phyloP scores from a whole-genome alignment of 306 rosid genomes.

The Vigna angularis region DNA sequence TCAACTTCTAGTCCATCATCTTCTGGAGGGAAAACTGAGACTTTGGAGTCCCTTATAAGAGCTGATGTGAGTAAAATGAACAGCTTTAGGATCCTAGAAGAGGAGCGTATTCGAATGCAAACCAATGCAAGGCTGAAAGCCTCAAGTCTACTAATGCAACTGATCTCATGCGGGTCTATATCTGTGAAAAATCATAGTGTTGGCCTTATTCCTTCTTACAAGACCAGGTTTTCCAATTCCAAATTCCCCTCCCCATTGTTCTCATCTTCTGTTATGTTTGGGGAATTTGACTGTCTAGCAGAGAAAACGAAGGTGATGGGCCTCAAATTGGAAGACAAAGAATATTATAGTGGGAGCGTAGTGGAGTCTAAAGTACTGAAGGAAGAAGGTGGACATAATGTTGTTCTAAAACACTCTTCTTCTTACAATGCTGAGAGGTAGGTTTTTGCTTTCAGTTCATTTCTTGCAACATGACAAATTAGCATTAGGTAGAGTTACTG shows the following conservation, averaged over 20 bases:
- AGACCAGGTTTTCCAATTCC: conserved; percentile 68
- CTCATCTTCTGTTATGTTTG: conserved; percentile 70
- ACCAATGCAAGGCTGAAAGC: conserved; percentile 70
- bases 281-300: conserved; percentile 72
- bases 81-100: conserved; percentile 79
- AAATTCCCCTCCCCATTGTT: conserved; percentile 77
- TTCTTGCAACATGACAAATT: conserved; percentile 32
- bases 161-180: conserved; percentile 90
- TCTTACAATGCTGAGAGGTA: conserved; percentile 89
- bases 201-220: conserved; percentile 82
- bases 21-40: conserved; percentile 81
- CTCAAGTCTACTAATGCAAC: conserved; percentile 78
- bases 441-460: conserved; percentile 41
- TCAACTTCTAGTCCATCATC: conserved; percentile 70
- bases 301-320: conserved; percentile 75
- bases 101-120: conserved; percentile 68
- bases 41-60: conserved; percentile 86
- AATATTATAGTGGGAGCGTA: conserved; percentile 87
- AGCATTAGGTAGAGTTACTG: conserved; percentile 18
- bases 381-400: conserved; percentile 54
- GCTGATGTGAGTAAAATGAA: conserved; percentile 86
- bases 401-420: conserved; percentile 77
- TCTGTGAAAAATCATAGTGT: conserved; percentile 84
- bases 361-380: conserved; percentile 69
- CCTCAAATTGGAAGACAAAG: conserved; percentile 79